Evolutionary conservation across 192 early-diverging fungal species (phyloP).

Genomic region (Podila epicladia): DNA sequence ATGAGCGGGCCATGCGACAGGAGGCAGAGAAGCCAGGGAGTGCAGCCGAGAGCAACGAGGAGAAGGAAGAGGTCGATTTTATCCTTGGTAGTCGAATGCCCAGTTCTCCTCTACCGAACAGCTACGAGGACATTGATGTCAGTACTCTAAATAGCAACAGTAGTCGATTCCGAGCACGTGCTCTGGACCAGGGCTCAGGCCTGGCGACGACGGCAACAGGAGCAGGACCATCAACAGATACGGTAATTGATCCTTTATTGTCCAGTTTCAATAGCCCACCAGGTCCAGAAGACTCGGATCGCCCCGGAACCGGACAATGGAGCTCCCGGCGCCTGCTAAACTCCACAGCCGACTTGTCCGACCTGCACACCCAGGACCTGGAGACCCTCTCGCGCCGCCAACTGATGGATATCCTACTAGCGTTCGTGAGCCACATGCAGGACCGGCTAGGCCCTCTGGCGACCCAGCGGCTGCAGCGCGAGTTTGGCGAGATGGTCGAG

Average conservation of each 20-base stretch:
- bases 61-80: constrained; percentile 13
- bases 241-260: not conserved
- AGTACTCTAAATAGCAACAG: constrained; percentile 7
- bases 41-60: constrained; percentile 14
- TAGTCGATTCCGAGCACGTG: constrained; percentile 5
- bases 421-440: constrained; percentile 46
- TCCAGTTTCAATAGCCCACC: not conserved
- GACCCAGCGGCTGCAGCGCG: constrained; percentile 46
- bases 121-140: not conserved
- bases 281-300: not conserved
- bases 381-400: constrained; percentile 28
- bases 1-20: not conserved
- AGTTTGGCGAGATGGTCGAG: constrained; percentile 53
- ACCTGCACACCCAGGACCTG: constrained; percentile 19
- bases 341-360: constrained; percentile 4
- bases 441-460: constrained; percentile 39
- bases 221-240: constrained; percentile 6
- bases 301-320: not conserved
- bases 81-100: not conserved
- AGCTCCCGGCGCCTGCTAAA: not conserved
- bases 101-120: too few species aligned
- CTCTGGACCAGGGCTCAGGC: not conserved
- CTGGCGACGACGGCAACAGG: constrained; percentile 1
- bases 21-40: not conserved
- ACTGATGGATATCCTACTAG: constrained; percentile 40